phyloP scores from a whole-genome alignment of 768 basidiomycete species.

The Phaeolepiota aurea region DNA sequence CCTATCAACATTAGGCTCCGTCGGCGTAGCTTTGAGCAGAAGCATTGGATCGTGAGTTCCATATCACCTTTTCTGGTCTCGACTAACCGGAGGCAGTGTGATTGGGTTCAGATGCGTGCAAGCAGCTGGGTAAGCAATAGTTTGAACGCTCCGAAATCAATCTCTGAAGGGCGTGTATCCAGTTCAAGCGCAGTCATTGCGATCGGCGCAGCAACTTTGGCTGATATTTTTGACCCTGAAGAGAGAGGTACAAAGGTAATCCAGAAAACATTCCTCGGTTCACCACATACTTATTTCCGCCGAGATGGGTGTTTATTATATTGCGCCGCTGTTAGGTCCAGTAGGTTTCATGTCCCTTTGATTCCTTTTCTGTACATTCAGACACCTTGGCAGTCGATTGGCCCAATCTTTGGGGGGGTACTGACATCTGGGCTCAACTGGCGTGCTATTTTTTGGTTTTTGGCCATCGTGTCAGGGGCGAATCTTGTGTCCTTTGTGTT shows the following conservation, averaged over 20 bases:
- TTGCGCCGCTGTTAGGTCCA: conserved; percentile 70
- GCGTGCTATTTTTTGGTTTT: conserved; percentile 81
- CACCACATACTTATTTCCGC: not conserved
- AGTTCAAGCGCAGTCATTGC: conserved; percentile 59
- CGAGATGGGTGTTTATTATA: conserved; percentile 73
- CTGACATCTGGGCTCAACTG: conserved; percentile 64
- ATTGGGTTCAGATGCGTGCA: conserved; percentile 68
- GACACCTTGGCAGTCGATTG: conserved; percentile 31
- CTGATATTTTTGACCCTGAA: conserved; percentile 68
- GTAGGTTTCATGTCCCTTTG: conserved; percentile 18
- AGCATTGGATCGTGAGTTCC: conserved; percentile 38
- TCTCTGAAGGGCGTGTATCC: no score
- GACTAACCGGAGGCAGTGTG: no score
- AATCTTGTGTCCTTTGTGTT: conserved; percentile 50
- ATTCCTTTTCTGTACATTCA: not conserved
- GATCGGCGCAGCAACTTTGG: conserved; percentile 71
- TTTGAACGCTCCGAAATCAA: conserved; percentile 29
- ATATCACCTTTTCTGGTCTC: not conserved
- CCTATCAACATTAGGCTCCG: conserved; percentile 46
- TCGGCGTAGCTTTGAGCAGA: conserved; percentile 46
- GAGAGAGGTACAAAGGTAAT: conserved; percentile 60
- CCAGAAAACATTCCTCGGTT: not conserved
- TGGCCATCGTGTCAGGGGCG: conserved; percentile 51
- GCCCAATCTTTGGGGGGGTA: conserved; percentile 64
- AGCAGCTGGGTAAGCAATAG: conserved; percentile 53